Conservation (phyloP, 345 rosid genomes). For the Salix exigua region DNA sequence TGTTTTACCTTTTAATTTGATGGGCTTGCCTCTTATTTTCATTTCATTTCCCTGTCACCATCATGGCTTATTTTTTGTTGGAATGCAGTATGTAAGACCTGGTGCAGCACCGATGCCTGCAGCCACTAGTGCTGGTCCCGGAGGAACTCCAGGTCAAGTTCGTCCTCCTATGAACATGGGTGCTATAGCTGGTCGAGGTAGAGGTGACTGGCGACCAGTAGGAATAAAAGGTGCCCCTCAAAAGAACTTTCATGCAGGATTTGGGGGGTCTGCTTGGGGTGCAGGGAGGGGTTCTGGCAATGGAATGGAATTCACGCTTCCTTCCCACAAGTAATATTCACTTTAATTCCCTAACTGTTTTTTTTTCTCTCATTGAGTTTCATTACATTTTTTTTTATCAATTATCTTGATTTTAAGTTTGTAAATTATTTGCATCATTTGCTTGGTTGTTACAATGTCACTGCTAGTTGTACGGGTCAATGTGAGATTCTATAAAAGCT, state of each 20-base stretch:
- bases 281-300: slow-evolving; percentile 73
- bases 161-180: slow-evolving; percentile 66
- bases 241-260: slow-evolving; percentile 65
- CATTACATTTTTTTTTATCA: background rate
- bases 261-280: slow-evolving; percentile 62
- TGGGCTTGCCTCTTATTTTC: slow-evolving; percentile 14
- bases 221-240: slow-evolving; percentile 73
- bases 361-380: background rate
- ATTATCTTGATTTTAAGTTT: background rate
- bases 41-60: slow-evolving; percentile 16
- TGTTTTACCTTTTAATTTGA: background rate
- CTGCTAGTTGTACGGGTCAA: background rate
- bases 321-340: slow-evolving; percentile 86
- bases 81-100: slow-evolving; percentile 94
- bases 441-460: background rate
- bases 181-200: slow-evolving; percentile 76
- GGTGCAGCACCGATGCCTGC: slow-evolving; percentile 84
- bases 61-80: slow-evolving; percentile 23
- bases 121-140: slow-evolving; percentile 45
- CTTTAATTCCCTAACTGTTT: background rate
- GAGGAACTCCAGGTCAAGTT: slow-evolving; percentile 63
- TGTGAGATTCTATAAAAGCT: background rate
- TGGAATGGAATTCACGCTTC: slow-evolving; percentile 90
- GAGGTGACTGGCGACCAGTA: slow-evolving; percentile 89
- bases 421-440: background rate